These are phyloP conservation scores for Pachysandra terminalis DNA, from an alignment of 164 flowering plant genomes.

Conservation along the genomic window DNA sequence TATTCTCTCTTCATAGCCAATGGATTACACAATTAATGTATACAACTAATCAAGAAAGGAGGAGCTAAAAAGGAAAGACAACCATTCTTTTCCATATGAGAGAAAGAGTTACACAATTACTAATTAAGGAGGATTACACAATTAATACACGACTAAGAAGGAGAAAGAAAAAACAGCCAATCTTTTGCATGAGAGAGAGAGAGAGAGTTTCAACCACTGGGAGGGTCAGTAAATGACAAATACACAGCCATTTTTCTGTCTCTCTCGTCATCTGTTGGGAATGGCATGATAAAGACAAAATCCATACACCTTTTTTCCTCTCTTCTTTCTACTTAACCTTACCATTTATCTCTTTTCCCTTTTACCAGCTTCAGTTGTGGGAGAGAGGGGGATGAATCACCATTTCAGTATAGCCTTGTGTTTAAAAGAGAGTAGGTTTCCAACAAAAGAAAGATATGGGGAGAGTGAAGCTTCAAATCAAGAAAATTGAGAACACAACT, in stretches of 20 bases:
- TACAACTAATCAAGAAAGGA: too few relatives aligned
- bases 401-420: neutral
- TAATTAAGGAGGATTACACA: too few relatives aligned
- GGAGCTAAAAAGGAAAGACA: too few relatives aligned
- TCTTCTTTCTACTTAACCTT: neutral
- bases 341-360: neutral
- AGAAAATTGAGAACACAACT: slow-evolving; percentile 55
- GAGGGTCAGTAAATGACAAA: neutral
- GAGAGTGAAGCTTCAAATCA: slow-evolving; percentile 52
- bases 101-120: too few relatives aligned
- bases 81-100: too few relatives aligned
- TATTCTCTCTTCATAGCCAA: too few relatives aligned
- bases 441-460: slow-evolving; percentile 30
- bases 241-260: slow-evolving; percentile 9
- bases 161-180: neutral
- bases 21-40: too few relatives aligned
- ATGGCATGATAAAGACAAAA: slow-evolving; percentile 28
- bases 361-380: neutral
- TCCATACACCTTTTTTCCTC: neutral
- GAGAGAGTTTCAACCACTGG: neutral
- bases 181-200: neutral
- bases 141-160: too few relatives aligned
- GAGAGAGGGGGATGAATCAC: neutral
- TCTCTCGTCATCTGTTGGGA: slow-evolving; percentile 13
- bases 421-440: neutral